A percentile compares a stretch with the other conserved stretches of the same genome.
Conservation (phyloP, 768 basidiomycete genomes). For the Lactarius evosmus region DNA sequence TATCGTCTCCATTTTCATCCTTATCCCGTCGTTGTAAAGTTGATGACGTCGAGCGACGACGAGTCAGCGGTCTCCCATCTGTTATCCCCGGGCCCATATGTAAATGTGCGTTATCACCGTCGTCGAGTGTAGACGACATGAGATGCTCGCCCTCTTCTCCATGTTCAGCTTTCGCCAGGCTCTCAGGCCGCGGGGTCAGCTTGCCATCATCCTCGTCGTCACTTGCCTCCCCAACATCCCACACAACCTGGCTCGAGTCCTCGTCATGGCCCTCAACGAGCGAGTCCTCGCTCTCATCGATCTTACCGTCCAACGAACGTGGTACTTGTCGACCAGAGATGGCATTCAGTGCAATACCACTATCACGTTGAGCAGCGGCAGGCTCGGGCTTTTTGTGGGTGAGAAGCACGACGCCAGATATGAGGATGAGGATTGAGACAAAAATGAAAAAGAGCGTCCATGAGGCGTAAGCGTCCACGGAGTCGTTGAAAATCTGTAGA, state of each 20-base stretch:
- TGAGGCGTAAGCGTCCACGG: conserved; percentile 78
- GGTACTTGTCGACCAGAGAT: conserved; percentile 30
- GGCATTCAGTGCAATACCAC: conserved; percentile 33
- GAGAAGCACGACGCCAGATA: conserved; percentile 88
- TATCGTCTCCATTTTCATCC: conserved; percentile 4
- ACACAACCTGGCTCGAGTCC: conserved; percentile 48
- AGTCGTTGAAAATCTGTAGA: conserved; percentile 70
- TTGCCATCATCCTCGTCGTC: conserved; percentile 57
- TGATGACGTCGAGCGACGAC: conserved; percentile 28
- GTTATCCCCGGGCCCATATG: conserved; percentile 4
- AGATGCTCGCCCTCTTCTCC: conserved; percentile 42
- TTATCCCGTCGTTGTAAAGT: conserved; percentile 1
- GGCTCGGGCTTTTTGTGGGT: conserved; percentile 86
- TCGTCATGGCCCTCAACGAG: conserved; percentile 35
- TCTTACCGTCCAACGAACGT: conserved; percentile 32
- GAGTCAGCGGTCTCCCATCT: conserved; percentile 10
- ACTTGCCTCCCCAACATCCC: conserved; percentile 72
- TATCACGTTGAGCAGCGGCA: conserved; percentile 35
- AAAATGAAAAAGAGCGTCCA: conserved; percentile 91
- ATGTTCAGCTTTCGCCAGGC: conserved; percentile 21
- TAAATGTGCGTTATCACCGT: conserved; percentile 34
- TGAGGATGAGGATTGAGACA: conserved; percentile 79
- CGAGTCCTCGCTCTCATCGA: conserved; percentile 42
- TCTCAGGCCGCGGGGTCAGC: conserved; percentile 39
- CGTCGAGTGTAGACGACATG: conserved; percentile 38